phyloP scores from a whole-genome alignment of 192 early-diverging fungal genomes.

The Coemansia asiatica region DNA sequence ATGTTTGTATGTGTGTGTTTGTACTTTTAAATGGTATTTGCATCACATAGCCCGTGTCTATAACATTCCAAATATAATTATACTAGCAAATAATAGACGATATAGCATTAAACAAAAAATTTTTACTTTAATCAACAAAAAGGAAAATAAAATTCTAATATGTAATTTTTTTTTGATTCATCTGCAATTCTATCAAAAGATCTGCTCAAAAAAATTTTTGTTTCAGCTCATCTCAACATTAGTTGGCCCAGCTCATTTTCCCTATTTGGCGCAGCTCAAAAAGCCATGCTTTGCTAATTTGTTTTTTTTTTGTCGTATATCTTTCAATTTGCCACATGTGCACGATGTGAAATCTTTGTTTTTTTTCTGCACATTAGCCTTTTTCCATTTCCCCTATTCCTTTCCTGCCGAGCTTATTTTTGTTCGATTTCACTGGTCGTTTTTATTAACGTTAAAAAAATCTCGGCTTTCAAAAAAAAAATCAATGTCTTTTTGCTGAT shows the following conservation, averaged over 20 bases:
- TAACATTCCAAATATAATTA: background rate
- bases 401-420: background rate
- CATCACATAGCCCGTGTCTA: too few species aligned
- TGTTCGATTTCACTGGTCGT: background rate
- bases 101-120: background rate
- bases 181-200: background rate
- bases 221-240: background rate
- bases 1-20: too few species aligned
- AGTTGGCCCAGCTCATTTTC: background rate
- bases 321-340: constrained; percentile 2
- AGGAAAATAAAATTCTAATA: background rate
- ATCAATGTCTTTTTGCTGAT: background rate
- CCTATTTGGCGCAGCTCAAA: background rate
- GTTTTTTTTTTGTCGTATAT: background rate
- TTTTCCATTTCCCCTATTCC: background rate
- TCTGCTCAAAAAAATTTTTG: background rate
- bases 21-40: too few species aligned
- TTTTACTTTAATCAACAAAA: background rate
- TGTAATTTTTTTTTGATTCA: background rate
- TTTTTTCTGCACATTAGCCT: background rate
- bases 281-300: background rate
- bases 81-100: background rate
- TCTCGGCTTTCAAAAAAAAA: background rate
- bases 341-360: background rate
- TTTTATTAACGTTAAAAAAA: background rate